Base-by-base conservation (phyloP, 2,329 filamentous ascomycete species). In the Penicillium sp. region DNA sequence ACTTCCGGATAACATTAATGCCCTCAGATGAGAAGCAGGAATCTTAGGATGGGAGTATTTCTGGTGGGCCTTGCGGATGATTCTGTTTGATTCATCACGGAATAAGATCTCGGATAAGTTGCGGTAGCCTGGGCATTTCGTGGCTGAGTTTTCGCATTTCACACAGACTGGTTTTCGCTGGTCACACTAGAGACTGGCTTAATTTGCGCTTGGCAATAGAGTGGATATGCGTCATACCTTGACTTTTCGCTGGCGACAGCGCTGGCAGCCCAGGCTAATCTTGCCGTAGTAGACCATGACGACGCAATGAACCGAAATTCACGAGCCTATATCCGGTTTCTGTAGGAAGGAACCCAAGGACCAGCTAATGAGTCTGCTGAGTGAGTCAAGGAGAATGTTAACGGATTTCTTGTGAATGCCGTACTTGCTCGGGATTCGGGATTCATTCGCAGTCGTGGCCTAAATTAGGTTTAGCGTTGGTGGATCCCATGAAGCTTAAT, bases 361-460 rank as follows among this genome's bases (percentile, higher is more conserved):
- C 44, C 4, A 31, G 46, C 18, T 23, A 6, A 23, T 48, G 31
- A 22, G 6, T n/a, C 25, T 29, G 14, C n/a, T n/a, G 18, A 47
- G n/a, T 22, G 37, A 31, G 14, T 31, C 29, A 31, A 31, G 14
- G 29, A 31, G 29, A 15, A 2, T 15, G 12, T 15, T 6, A 5
- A 40, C 37, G 37, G 18, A 22, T 22, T 22, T 40, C 33, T 40
- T 9, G 7, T 40, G 18, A 40, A 40, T 40, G 37, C 37, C 37
- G 37, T 40, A 37, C 33, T 37, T 40, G 35, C 7, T 20, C 43
- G 43, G 43, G 43, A 45, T 45, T 45, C 26, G 31, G 22, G 20
- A n/a, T 33, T 49, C 47, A n/a, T 33, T 49, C 47, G 47, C 47
- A 49, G 31, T 49, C 33, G 31, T 49, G 25, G 29, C 33, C 23